Percentiles rank a stretch among this genome's conserved stretches.
Evolutionary conservation across 257 asterid species (phyloP).

Genomic region (Penstemon davidsonii): DNA sequence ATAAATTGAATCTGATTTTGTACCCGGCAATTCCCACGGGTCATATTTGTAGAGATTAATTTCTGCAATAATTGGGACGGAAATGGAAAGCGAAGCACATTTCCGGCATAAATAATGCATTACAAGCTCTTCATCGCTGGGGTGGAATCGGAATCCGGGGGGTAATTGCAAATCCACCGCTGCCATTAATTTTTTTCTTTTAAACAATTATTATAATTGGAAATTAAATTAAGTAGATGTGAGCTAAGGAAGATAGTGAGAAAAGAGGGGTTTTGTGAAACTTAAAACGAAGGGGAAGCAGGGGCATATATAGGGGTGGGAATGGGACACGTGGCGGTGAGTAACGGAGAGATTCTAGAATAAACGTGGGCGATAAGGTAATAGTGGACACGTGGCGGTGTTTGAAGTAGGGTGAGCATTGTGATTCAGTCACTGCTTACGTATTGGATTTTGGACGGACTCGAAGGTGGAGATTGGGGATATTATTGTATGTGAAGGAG

Average conservation of each 20-base stretch:
- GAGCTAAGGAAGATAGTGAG: neutral
- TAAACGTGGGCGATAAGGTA: too few species aligned
- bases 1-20: neutral
- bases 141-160: conserved; percentile 54
- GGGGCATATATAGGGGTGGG: neutral
- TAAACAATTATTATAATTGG: neutral
- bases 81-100: conserved; percentile 38
- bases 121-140: conserved; percentile 56
- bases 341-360: neutral
- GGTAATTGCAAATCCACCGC: conserved; percentile 40
- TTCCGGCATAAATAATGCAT: conserved; percentile 44
- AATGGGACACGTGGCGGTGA: conserved; percentile 11
- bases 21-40: conserved; percentile 60
- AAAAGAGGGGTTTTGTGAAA: conserved; percentile 12
- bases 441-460: too few species aligned
- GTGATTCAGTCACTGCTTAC: too few species aligned
- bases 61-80: conserved; percentile 50
- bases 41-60: conserved; percentile 47
- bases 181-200: neutral
- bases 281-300: conserved; percentile 3
- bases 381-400: too few species aligned
- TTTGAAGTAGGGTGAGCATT: too few species aligned
- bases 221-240: neutral
- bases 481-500: too few species aligned
- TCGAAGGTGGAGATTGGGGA: too few species aligned